Conservation (phyloP, 1,284 basidiomycete genomes). For the Cutaneotrichosporon sp. region DNA sequence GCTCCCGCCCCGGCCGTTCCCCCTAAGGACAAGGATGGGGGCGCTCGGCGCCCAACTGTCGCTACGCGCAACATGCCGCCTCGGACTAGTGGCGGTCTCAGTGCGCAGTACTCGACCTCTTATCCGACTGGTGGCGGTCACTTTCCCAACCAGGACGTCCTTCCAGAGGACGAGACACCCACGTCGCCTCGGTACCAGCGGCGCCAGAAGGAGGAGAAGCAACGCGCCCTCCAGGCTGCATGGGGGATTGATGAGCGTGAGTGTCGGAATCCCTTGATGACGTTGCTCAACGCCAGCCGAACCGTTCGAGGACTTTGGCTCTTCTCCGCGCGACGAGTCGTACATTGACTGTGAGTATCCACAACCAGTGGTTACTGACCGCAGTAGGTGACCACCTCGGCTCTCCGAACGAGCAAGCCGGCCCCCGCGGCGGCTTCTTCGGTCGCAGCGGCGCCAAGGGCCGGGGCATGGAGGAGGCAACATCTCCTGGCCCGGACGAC, state of each 20-base stretch:
- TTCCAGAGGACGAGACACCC: conserved; percentile 33
- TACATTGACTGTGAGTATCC: conserved; percentile 10
- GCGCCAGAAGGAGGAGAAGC: conserved; percentile 48
- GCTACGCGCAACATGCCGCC: conserved; percentile 23
- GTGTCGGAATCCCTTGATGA: conserved; percentile 18
- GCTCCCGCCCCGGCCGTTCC: conserved; percentile 12
- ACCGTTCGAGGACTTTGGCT: conserved; percentile 53
- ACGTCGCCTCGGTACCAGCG: conserved; percentile 41
- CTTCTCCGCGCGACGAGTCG: conserved; percentile 43
- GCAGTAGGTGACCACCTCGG: conserved; percentile 30
- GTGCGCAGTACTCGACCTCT: conserved; percentile 51
- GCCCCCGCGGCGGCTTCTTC: conserved; percentile 28
- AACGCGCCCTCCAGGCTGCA: conserved; percentile 50
- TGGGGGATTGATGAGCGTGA: conserved; percentile 53
- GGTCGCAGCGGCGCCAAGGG: conserved; percentile 21
- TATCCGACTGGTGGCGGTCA: conserved; percentile 49
- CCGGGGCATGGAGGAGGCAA: conserved; percentile 19
- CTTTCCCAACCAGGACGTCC: conserved; percentile 36
- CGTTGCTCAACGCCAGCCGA: conserved; percentile 42
- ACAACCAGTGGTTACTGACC: neutral
- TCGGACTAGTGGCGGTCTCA: conserved; percentile 43
- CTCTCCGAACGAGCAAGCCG: conserved; percentile 4
- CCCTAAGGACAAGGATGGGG: conserved; percentile 7
- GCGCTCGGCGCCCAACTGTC: conserved; percentile 8
- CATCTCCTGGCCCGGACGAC: neutral